phyloP scores from a whole-genome alignment of 305 asterid genomes.

The Striga hermonthica region DNA sequence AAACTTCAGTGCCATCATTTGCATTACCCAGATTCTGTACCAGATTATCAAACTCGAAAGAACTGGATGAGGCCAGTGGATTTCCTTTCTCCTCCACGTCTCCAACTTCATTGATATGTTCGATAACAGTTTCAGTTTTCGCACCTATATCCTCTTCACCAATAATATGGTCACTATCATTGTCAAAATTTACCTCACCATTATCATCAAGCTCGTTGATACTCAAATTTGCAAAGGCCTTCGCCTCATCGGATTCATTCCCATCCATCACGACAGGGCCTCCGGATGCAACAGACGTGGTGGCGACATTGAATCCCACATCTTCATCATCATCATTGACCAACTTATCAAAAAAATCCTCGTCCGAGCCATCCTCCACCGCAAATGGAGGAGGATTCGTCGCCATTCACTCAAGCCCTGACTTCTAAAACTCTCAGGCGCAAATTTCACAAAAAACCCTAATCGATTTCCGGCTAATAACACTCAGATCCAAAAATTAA shows the following conservation, averaged over 20 bases:
- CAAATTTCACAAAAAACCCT: constrained; percentile 22
- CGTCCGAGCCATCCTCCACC: constrained; percentile 97
- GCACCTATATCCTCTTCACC: constrained; percentile 28
- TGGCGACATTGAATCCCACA: constrained; percentile 45
- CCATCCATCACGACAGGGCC: constrained; percentile 39
- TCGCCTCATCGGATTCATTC: constrained; percentile 60
- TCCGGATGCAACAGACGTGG: constrained; percentile 34
- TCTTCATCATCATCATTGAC: constrained; percentile 77
- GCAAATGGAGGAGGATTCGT: constrained; percentile 86
- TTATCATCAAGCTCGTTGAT: constrained; percentile 41
- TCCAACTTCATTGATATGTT: constrained; percentile 27
- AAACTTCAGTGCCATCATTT: constrained; percentile 31
- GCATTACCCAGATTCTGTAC: constrained; percentile 30
- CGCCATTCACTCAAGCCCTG: constrained; percentile 69
- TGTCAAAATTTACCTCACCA: constrained; percentile 35
- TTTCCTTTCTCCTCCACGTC: constrained; percentile 26
- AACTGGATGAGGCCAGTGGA: constrained; percentile 28
- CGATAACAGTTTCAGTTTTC: constrained; percentile 27
- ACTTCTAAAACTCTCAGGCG: not conserved
- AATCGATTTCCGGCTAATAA: constrained; percentile 34
- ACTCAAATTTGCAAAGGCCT: constrained; percentile 63
- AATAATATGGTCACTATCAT: constrained; percentile 25
- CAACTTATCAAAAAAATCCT: constrained; percentile 81
- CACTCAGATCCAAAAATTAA: constrained; percentile 45
- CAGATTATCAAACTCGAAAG: constrained; percentile 33